Evolutionary conservation across 2,329 filamentous ascomycete genomes (phyloP).

Genomic region (Stachybotrys chlorohalonatus): DNA sequence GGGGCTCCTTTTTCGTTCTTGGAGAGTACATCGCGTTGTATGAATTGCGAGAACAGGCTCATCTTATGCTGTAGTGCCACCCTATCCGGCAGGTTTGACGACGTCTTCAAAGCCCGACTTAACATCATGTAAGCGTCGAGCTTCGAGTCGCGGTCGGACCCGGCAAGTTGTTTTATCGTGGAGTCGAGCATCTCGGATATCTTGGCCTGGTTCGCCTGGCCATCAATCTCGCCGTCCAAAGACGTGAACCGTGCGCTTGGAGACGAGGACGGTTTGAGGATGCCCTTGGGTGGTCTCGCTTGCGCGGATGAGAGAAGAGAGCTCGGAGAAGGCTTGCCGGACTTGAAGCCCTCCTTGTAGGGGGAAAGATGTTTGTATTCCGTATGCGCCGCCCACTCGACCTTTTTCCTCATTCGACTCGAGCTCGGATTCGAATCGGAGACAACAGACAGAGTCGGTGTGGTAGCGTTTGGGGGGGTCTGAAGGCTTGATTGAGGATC

Average conservation of each 20-base stretch:
- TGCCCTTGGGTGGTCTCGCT: constrained; percentile 50
- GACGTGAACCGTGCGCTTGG: constrained; percentile 34
- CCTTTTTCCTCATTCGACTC: constrained; percentile 39
- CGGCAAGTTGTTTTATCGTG: constrained; percentile 70
- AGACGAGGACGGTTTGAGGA: constrained; percentile 64
- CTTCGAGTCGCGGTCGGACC: constrained; percentile 60
- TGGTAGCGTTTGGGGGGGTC: constrained; percentile 42
- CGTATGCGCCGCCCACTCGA: constrained; percentile 48
- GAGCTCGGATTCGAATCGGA: constrained; percentile 33
- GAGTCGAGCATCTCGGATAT: constrained; percentile 80
- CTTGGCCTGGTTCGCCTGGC: constrained; percentile 32
- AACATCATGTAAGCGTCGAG: constrained; percentile 83
- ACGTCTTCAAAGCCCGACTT: constrained; percentile 65
- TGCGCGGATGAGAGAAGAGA: constrained; percentile 28
- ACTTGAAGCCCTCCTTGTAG: constrained; percentile 28
- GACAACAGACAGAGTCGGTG: constrained; percentile 31
- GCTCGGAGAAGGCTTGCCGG: constrained; percentile 28
- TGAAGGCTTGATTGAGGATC: constrained; percentile 28
- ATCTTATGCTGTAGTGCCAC: constrained; percentile 69
- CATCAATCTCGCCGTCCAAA: constrained; percentile 31
- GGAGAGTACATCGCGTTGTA: constrained; percentile 68
- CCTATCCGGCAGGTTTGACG: constrained; percentile 70
- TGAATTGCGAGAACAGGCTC: constrained; percentile 67
- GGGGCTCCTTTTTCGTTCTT: constrained; percentile 44
- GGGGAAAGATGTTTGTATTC: constrained; percentile 46